Percentiles rank a stretch among this genome's conserved stretches.
These are phyloP conservation scores for Apophysomyces elegans DNA, from an alignment of 371 early-diverging fungal species.

Conservation along the genomic window DNA sequence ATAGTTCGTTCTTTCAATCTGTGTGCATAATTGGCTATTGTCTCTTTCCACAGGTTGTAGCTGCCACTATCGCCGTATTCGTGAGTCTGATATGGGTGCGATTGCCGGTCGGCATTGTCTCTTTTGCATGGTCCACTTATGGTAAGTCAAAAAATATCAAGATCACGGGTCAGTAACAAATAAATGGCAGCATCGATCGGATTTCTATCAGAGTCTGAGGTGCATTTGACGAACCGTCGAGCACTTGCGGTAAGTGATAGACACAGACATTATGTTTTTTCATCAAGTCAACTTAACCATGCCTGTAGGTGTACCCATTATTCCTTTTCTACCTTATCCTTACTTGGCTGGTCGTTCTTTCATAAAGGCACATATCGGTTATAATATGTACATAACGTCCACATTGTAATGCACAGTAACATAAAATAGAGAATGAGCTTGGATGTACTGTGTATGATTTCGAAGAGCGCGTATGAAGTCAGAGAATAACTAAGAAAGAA, in stretches of 20 bases:
- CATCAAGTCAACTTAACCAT: neutral
- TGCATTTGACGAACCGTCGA: slow-evolving; percentile 80
- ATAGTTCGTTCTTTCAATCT: slow-evolving; percentile 91
- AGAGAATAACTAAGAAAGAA: too few relatives aligned
- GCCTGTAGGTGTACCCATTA: slow-evolving; percentile 74
- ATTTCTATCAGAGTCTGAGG: slow-evolving; percentile 77
- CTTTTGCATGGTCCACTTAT: slow-evolving; percentile 87
- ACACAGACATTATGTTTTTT: too few relatives aligned
- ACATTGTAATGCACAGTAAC: neutral
- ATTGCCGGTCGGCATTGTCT: slow-evolving; percentile 67
- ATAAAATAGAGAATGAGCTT: too few relatives aligned
- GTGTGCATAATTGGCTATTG: slow-evolving; percentile 97
- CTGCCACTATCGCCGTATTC: slow-evolving; percentile 73
- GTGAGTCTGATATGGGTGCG: slow-evolving; percentile 69
- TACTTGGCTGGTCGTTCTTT: slow-evolving; percentile 87
- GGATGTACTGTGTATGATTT: too few relatives aligned
- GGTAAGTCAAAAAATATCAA: slow-evolving; percentile 43
- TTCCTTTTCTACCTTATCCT: slow-evolving; percentile 91
- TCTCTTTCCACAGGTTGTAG: slow-evolving; percentile 88
- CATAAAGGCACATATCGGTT: slow-evolving; percentile 32
- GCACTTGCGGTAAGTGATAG: slow-evolving; percentile 71
- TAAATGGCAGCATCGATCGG: slow-evolving; percentile 78
- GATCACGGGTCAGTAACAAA: neutral
- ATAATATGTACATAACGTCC: too few relatives aligned
- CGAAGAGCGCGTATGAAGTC: too few relatives aligned